A percentile compares a stretch with the other conserved stretches of the same genome.
phyloP scores from a whole-genome alignment of 176 grass and related monocot species.

The Lolium perenne region DNA sequence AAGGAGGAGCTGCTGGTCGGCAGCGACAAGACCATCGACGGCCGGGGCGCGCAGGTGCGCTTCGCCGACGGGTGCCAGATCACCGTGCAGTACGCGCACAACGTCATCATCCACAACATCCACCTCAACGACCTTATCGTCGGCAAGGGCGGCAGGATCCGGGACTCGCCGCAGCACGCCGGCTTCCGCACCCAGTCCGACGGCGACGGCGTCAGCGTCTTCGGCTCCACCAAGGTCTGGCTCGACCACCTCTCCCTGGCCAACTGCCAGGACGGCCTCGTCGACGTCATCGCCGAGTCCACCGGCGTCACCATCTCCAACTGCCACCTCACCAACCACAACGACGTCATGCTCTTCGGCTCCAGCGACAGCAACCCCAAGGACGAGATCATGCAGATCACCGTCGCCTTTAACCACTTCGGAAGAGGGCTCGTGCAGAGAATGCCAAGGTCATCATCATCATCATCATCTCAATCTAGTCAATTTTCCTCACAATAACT shows the following conservation, averaged over 20 bases:
- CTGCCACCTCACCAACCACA: conserved; percentile 80
- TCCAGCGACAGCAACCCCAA: conserved; percentile 50
- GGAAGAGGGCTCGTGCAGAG: conserved; percentile 81
- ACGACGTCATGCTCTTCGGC: conserved; percentile 87
- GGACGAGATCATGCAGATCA: conserved; percentile 83
- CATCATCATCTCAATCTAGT: not conserved
- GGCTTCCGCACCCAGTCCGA: conserved; percentile 67
- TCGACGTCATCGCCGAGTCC: conserved; percentile 68
- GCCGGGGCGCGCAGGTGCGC: conserved; percentile 71
- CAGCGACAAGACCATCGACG: conserved; percentile 85
- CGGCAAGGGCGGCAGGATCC: conserved; percentile 54
- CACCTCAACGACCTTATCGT: conserved; percentile 68
- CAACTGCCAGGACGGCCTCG: conserved; percentile 82
- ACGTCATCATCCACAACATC: conserved; percentile 88
- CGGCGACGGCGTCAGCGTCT: conserved; percentile 78
- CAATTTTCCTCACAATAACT: not conserved
- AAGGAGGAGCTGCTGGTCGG: conserved; percentile 75
- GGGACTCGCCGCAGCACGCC: conserved; percentile 65
- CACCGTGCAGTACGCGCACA: conserved; percentile 65
- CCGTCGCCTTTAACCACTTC: conserved; percentile 89
- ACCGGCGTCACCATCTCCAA: conserved; percentile 91
- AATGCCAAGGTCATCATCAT: conserved; percentile 65
- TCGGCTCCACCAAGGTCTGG: conserved; percentile 76
- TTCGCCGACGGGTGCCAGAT: conserved; percentile 64
- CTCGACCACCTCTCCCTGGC: conserved; percentile 85